A percentile compares a stretch with the other conserved stretches of the same genome.
These are phyloP conservation scores for Xylaria grammica DNA, from an alignment of 495 filamentous ascomycete genomes.

Conservation along the genomic window DNA sequence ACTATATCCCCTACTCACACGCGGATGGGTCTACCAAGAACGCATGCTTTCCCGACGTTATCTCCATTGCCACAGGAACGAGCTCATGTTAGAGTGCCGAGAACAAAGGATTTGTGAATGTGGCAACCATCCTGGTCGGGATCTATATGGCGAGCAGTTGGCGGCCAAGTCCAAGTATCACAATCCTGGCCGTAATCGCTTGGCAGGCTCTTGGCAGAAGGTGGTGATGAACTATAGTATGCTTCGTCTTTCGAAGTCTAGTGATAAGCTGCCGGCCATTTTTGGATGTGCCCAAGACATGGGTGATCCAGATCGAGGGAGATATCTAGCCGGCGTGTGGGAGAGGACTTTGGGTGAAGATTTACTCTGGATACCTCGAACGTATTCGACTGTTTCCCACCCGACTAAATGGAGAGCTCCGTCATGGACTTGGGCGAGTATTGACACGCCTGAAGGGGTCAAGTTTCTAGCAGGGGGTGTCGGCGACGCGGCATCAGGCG, in stretches of 20 bases:
- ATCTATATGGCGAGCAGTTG: constrained; percentile 1
- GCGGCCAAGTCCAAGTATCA: background rate
- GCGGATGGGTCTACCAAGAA: too few species aligned
- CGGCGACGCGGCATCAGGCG: background rate
- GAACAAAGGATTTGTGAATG: constrained; percentile 2
- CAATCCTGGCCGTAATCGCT: background rate
- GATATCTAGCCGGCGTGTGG: background rate
- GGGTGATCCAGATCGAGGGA: background rate
- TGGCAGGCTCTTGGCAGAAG: background rate
- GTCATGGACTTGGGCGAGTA: constrained; percentile 1
- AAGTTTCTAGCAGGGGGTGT: background rate
- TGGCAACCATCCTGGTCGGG: background rate
- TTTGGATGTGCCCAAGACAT: background rate
- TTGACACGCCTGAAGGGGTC: background rate
- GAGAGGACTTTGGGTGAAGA: background rate
- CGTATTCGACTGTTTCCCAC: background rate
- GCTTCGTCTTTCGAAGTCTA: background rate
- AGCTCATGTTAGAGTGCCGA: background rate
- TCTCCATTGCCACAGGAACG: background rate
- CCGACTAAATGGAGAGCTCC: background rate
- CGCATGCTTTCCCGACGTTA: too few species aligned
- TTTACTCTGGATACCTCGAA: background rate
- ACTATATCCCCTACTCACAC: too few species aligned
- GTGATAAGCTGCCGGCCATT: background rate
- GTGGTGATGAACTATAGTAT: background rate